Base-by-base conservation (phyloP, 345 rosid species). In the Noccaea bulbosa region DNA sequence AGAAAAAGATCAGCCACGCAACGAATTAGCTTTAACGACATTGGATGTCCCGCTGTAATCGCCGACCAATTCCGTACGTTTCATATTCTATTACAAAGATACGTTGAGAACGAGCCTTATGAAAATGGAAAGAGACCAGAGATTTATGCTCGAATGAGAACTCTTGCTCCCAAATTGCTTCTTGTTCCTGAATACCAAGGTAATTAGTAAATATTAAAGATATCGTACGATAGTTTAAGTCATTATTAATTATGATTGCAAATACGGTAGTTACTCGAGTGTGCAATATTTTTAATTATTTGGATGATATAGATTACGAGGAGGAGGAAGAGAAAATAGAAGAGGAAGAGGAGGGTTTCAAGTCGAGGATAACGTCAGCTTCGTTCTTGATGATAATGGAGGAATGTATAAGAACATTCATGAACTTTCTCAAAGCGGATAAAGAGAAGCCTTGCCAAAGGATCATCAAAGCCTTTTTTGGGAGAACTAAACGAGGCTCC, bases 41-140 rank as follows among this genome's bases (percentile, higher is more conserved):
- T 76, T 0, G 98, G 95, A 14, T 92, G 97, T 76, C 96, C 96
- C 0, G 97, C 92, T 0, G 77, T 11, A 49, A 66, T 95, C 2
- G 99, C 96, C 0, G 97, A 92, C 60, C 97, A 91, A 49, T 92
- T 95, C 55, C 99, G 93, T 78, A 96, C 87, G 65, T 95, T 95
- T 70, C 99, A 87, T 32, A 97, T 92, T 63, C 87, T 95, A 34
- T 78, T 95, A 65, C 99, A 95, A 73, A 76, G 98, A 8, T 95
- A 90, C 60, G 59, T 90, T 0, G 98, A 95, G 71, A 95, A 95
- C 37, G 99, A 95, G 81, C 98, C 98, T 17, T 95, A 90, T 22
- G 98, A 95, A 74, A 96, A 95, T 58, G 99, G 99, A 54, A 48
- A 97, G 32, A 77, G 98, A 46, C 98, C 97, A 2, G 98, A 95